Conservation (phyloP, 495 filamentous ascomycete genomes). For the Penicillium atrosanguineum region DNA sequence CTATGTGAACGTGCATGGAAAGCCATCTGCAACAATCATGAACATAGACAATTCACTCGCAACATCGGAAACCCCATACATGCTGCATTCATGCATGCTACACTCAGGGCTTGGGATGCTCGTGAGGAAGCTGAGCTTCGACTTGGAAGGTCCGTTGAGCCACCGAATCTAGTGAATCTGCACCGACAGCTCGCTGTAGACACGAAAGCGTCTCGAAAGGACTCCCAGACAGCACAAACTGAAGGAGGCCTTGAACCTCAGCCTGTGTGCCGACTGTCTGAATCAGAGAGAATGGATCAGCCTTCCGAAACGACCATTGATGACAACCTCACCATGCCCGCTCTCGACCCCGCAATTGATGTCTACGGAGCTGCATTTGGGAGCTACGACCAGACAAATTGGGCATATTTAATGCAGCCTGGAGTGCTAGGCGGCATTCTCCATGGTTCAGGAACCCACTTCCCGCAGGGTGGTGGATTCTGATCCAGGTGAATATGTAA, state of each 20-base stretch:
- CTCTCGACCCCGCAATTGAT: background rate
- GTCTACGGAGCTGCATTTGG: background rate
- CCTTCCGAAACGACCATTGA: background rate
- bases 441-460: background rate
- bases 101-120: constrained; percentile 55
- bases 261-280: background rate
- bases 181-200: background rate
- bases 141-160: background rate
- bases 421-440: background rate
- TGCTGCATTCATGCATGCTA: constrained; percentile 37
- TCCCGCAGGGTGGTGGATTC: background rate
- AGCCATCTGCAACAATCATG: constrained; percentile 47
- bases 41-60: constrained; percentile 39
- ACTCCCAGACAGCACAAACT: background rate
- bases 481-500: background rate
- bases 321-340: background rate
- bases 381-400: background rate
- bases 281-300: background rate
- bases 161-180: background rate
- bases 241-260: background rate
- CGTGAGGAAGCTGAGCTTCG: constrained; percentile 18
- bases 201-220: background rate
- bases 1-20: constrained; percentile 56
- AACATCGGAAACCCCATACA: constrained; percentile 31
- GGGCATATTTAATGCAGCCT: constrained; percentile 3